phyloP scores from a whole-genome alignment of 805 yeast genomes.

The Pichia gijzeniarum region DNA sequence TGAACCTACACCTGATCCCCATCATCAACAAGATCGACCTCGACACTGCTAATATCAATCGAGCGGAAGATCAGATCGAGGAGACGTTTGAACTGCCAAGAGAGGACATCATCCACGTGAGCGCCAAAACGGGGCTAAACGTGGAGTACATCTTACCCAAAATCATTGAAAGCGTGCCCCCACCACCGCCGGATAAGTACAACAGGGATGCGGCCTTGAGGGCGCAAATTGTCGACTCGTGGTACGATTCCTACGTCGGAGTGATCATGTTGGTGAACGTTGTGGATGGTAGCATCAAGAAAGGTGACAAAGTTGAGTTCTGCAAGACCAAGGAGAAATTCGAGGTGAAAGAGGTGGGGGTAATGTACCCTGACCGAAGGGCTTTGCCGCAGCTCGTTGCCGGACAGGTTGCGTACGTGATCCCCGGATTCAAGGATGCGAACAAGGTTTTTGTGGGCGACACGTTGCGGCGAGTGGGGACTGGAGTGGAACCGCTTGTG shows the following conservation, averaged over 20 bases:
- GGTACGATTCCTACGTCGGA: slow-evolving; percentile 93
- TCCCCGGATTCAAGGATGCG: slow-evolving; percentile 91
- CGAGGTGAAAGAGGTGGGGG: slow-evolving; percentile 89
- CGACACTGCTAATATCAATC: slow-evolving; percentile 76
- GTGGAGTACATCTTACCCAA: slow-evolving; percentile 77
- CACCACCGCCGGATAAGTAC: slow-evolving; percentile 36
- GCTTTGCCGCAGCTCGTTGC: slow-evolving; percentile 61
- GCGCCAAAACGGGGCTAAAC: slow-evolving; percentile 87
- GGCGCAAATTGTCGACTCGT: slow-evolving; percentile 87
- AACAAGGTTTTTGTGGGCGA: slow-evolving; percentile 88
- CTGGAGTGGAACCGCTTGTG: slow-evolving; percentile 67
- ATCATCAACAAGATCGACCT: slow-evolving; percentile 89
- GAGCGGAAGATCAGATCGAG: slow-evolving; percentile 80
- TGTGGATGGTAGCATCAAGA: slow-evolving; percentile 72
- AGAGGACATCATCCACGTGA: slow-evolving; percentile 72
- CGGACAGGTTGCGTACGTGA: slow-evolving; percentile 91
- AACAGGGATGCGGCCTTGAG: slow-evolving; percentile 45
- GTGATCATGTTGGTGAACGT: slow-evolving; percentile 80
- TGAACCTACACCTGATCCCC: slow-evolving; percentile 77
- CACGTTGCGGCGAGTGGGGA: slow-evolving; percentile 62
- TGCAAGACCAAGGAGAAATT: slow-evolving; percentile 72
- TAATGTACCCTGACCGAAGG: slow-evolving; percentile 86
- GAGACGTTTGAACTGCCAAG: slow-evolving; percentile 72
- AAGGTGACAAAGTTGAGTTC: slow-evolving; percentile 69
- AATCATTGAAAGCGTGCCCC: slow-evolving; percentile 73